Percentiles rank a stretch among this genome's conserved stretches.
phyloP scores from a whole-genome alignment of 225 moss, liverwort and hornwort species.

The Pseudoscleropodium purum region DNA sequence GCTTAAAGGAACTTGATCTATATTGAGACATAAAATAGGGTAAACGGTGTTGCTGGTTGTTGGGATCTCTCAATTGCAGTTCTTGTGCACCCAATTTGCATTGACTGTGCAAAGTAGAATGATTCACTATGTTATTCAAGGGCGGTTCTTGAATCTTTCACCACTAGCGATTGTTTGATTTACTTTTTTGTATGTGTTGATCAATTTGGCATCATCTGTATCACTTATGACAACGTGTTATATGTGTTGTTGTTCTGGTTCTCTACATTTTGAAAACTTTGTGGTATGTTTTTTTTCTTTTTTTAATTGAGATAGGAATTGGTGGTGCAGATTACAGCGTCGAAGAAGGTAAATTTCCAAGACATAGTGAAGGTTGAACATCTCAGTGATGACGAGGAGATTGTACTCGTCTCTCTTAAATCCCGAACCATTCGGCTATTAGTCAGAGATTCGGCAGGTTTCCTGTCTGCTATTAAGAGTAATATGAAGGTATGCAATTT shows the following conservation, averaged over 20 bases:
- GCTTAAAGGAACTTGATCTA: neutral
- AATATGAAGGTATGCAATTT: constrained; percentile 75
- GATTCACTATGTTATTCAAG: neutral
- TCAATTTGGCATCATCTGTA: neutral
- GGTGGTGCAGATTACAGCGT: constrained; percentile 58
- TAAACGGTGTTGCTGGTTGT: neutral
- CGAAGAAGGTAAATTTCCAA: constrained; percentile 88
- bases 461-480: constrained; percentile 69
- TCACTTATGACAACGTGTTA: neutral
- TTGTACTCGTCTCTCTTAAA: constrained; percentile 81
- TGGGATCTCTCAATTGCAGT: neutral
- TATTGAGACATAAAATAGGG: neutral
- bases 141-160: neutral
- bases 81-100: neutral
- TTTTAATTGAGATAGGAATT: neutral
- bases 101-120: neutral
- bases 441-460: constrained; percentile 78
- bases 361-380: constrained; percentile 91
- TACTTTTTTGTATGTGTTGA: neutral
- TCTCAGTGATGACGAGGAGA: constrained; percentile 84
- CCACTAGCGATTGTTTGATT: neutral
- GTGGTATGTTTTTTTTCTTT: too few relatives aligned
- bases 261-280: neutral
- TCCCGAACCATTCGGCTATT: constrained; percentile 79
- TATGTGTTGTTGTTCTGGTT: neutral